These are phyloP conservation scores for Fomitopsis serialis DNA, from an alignment of 768 basidiomycete species.

Conservation along the genomic window DNA sequence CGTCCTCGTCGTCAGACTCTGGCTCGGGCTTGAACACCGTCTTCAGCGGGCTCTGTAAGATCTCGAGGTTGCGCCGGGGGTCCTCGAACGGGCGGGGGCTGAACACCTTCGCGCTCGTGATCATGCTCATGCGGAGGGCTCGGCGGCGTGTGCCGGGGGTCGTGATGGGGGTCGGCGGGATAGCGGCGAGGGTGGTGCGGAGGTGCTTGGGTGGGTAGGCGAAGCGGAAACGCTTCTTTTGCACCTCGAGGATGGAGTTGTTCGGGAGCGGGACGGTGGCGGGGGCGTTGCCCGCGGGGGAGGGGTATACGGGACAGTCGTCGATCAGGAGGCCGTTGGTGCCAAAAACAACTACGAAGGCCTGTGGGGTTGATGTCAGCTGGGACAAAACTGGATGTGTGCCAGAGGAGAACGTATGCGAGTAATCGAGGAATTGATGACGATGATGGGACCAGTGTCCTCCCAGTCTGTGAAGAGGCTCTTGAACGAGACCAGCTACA, in stretches of 20 bases:
- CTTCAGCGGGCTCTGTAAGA: slow-evolving; percentile 55
- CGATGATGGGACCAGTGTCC: too few species aligned
- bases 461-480: too few species aligned
- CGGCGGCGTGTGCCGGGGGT: slow-evolving; percentile 19
- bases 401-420: neutral
- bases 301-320: slow-evolving; percentile 56
- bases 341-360: slow-evolving; percentile 63
- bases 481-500: too few species aligned
- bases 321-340: slow-evolving; percentile 53
- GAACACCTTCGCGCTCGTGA: slow-evolving; percentile 69
- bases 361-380: slow-evolving; percentile 31
- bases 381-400: neutral
- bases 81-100: slow-evolving; percentile 56
- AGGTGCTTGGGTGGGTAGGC: slow-evolving; percentile 71
- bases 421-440: too few species aligned
- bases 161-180: slow-evolving; percentile 47
- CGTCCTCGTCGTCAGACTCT: neutral
- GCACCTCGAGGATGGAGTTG: slow-evolving; percentile 62
- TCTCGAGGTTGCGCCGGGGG: slow-evolving; percentile 56
- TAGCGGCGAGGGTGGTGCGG: slow-evolving; percentile 34
- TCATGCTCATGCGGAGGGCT: slow-evolving; percentile 69
- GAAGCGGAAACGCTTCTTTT: slow-evolving; percentile 66
- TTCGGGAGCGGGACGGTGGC: slow-evolving; percentile 62
- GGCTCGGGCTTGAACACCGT: slow-evolving; percentile 17
- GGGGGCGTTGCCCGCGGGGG: slow-evolving; percentile 24